These are phyloP conservation scores for Elsinoe perseae DNA, from an alignment of 2,329 filamentous ascomycete species.

Conservation along the genomic window DNA sequence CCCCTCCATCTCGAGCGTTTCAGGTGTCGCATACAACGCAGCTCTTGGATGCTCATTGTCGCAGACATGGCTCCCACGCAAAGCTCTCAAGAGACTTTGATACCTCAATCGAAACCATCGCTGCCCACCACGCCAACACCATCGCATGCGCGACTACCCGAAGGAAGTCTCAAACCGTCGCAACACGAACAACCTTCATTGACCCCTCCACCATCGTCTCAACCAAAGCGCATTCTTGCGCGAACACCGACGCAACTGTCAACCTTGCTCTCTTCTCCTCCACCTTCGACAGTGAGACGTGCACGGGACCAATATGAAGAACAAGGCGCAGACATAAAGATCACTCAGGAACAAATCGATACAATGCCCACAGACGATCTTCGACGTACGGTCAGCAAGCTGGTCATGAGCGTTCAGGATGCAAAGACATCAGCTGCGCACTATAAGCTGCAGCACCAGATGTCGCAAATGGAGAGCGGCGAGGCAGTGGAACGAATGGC, in stretches of 20 bases:
- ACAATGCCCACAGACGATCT: constrained; percentile 46
- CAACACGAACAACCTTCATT: constrained; percentile 36
- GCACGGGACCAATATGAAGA: background rate
- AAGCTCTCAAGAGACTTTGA: background rate
- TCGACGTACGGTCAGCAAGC: constrained; percentile 45
- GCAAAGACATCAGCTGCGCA: constrained; percentile 79
- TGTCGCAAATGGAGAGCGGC: constrained; percentile 74
- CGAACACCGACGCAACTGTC: background rate
- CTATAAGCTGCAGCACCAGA: constrained; percentile 80
- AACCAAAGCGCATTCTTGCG: constrained; percentile 26
- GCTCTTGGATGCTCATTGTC: background rate
- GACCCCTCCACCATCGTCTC: constrained; percentile 58
- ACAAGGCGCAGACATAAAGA: constrained; percentile 16
- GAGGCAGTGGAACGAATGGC: constrained; percentile 79
- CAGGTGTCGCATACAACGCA: background rate
- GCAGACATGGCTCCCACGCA: background rate
- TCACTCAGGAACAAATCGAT: constrained; percentile 46
- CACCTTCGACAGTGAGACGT: constrained; percentile 35
- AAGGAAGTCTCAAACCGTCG: constrained; percentile 22
- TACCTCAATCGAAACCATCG: constrained; percentile 7
- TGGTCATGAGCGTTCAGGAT: constrained; percentile 51
- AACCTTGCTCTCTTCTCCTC: constrained; percentile 23
- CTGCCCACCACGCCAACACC: constrained; percentile 25
- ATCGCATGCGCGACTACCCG: constrained; percentile 29
- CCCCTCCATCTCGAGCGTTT: background rate